These are phyloP conservation scores for Aspergillus sp. DNA, from an alignment of 2,329 filamentous ascomycete genomes.

Conservation along the genomic window DNA sequence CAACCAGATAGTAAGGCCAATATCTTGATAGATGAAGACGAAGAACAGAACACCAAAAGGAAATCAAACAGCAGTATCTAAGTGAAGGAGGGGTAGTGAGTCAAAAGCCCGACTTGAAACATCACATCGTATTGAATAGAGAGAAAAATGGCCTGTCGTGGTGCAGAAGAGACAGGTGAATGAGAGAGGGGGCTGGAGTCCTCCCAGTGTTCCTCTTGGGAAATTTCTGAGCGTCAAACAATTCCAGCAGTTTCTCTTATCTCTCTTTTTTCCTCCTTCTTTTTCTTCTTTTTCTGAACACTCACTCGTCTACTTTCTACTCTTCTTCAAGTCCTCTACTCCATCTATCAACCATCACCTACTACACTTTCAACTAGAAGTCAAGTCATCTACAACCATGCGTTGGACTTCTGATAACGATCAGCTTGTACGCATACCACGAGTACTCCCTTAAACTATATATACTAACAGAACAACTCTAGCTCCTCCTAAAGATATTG, in stretches of 20 bases:
- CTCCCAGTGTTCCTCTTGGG: background rate
- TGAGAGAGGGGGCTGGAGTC: background rate
- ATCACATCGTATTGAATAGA: background rate
- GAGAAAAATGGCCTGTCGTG: background rate
- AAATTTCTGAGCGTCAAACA: too few species aligned
- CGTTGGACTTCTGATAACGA: conserved; percentile 34
- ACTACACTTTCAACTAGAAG: too few species aligned
- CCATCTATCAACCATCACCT: too few species aligned
- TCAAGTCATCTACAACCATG: conserved; percentile 7
- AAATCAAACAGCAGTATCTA: background rate
- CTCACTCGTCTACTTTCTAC: background rate
- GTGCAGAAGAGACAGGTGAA: background rate
- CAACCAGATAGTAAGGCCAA: too few species aligned
- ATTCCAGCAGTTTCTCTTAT: too few species aligned
- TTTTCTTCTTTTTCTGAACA: too few species aligned
- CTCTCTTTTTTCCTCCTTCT: too few species aligned
- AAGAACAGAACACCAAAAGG: conserved; percentile 2
- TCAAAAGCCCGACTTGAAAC: too few species aligned
- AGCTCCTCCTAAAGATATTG: conserved; percentile 39
- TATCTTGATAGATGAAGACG: too few species aligned
- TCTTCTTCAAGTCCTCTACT: background rate
- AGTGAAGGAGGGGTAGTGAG: too few species aligned
- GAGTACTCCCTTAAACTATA: background rate
- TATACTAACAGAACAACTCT: background rate
- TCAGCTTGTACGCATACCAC: conserved; percentile 24